Conservation (phyloP, 306 rosid species). For the Fragaria nilgerrensis region DNA sequence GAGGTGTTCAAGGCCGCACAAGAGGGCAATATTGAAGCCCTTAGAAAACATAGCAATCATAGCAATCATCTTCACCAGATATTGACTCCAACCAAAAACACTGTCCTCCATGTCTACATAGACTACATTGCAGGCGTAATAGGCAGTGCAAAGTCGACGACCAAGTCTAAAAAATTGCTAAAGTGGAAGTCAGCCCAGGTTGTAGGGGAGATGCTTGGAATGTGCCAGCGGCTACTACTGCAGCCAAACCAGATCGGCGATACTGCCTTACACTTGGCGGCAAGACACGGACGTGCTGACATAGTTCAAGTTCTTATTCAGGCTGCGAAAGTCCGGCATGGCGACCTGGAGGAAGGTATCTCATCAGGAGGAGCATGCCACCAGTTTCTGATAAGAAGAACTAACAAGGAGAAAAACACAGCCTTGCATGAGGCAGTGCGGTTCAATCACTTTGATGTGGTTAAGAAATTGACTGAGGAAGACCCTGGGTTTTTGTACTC, state of each 20-base stretch:
- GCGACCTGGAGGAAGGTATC: not conserved
- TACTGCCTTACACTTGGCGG: slow-evolving; percentile 8
- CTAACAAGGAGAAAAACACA: not conserved
- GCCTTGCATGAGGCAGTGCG: slow-evolving; percentile 19
- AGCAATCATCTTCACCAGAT: no score
- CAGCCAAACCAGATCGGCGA: slow-evolving; percentile 3
- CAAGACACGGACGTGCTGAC: not conserved
- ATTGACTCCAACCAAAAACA: slow-evolving; percentile 10
- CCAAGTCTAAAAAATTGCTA: not conserved
- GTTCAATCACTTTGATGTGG: not conserved
- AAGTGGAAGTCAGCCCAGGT: not conserved
- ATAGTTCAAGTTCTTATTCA: not conserved
- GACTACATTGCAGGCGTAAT: not conserved
- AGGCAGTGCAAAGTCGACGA: not conserved
- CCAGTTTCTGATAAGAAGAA: not conserved
- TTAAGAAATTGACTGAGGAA: fast-evolving
- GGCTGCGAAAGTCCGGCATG: not conserved
- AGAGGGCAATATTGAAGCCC: not conserved
- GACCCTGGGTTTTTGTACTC: not conserved
- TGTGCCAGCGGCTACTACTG: not conserved
- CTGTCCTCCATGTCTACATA: slow-evolving; percentile 21
- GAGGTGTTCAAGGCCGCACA: not conserved
- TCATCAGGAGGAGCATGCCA: not conserved
- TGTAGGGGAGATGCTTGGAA: not conserved
- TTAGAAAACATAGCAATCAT: no score